These are phyloP conservation scores for Rehmannia glutinosa DNA, from an alignment of 257 asterid genomes.

Conservation along the genomic window DNA sequence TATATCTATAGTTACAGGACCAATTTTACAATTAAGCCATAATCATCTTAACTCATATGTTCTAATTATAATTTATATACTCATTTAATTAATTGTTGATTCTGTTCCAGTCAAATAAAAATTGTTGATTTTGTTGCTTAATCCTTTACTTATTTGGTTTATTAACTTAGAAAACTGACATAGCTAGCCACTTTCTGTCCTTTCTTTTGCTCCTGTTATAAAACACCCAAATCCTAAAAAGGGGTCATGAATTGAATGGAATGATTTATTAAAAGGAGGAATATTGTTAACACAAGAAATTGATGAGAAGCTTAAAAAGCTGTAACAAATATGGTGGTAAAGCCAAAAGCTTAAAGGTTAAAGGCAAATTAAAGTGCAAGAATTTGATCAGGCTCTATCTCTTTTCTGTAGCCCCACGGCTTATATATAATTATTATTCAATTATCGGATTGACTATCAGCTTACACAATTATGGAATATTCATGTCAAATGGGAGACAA, in stretches of 20 bases:
- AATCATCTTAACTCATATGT: too few relatives aligned
- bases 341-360: conserved; percentile 24
- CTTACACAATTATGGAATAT: neutral
- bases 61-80: too few relatives aligned
- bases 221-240: conserved; percentile 66
- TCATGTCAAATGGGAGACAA: conserved; percentile 19
- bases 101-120: too few relatives aligned
- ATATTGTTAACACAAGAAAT: conserved; percentile 16
- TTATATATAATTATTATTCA: conserved; percentile 25
- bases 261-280: conserved; percentile 26
- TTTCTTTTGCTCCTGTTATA: conserved; percentile 52
- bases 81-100: too few relatives aligned
- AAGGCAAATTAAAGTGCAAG: conserved; percentile 33
- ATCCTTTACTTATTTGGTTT: neutral
- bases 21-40: too few relatives aligned
- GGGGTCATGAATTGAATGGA: conserved; percentile 26
- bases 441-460: conserved; percentile 22
- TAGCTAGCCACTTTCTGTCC: conserved; percentile 45
- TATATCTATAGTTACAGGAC: too few relatives aligned
- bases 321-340: conserved; percentile 19
- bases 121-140: neutral
- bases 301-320: conserved; percentile 29
- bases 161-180: conserved; percentile 23
- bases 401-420: conserved; percentile 35
- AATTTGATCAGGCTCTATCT: conserved; percentile 20